Base-by-base conservation (phyloP, 2,329 filamentous ascomycete species). In the Fusarium praegraminearum region DNA sequence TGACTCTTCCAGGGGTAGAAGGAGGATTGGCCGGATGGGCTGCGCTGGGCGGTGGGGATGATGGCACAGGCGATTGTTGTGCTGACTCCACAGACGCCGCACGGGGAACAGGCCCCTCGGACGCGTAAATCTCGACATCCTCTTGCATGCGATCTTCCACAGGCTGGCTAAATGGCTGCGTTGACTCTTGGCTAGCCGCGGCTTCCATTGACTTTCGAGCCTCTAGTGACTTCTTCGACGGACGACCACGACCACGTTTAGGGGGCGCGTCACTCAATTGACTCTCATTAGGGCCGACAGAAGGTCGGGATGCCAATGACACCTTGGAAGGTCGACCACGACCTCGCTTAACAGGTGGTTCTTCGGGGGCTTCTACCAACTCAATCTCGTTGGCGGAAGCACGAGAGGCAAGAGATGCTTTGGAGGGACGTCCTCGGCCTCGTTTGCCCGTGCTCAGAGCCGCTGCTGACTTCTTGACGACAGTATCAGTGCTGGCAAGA, bases 1-100 rank as follows among this genome's bases (percentile, higher is more conserved):
- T 75, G 40, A 75, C 69, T 38, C 80, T 71, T 22, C 77, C 76
- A 5, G 85, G 84, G 1, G 86, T 86, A 4, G 83, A 75, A 3
- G 83, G 82, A 11, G 77, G 73, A 45, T 78, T 75, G 7, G 57
- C 59, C 13, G 75, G 50, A 30, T 70, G 69, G 28, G 59, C 47
- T 9, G 64, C 51, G 16, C 52, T 67, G 10, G 62, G 61, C 30
- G 70, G 67, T 35, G 70, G 70, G 28, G 74, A 71, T 24, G 74
- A 75, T 12, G 65, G 55, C 33, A 63, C 43, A 18, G 70, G 61
- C 20, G 71, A 74, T 52, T 55, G 53, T 33, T 60, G 59, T 12
- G 63, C 57, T 22, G 70, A 71, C 45, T 72, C 66, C 50, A 72
- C 69, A 16, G 72, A 67, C 26, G 69, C 68, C n/a, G 56, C 63